phyloP scores from a whole-genome alignment of 1,139 yeast species.

The Geotrichum cucujoidarum region DNA sequence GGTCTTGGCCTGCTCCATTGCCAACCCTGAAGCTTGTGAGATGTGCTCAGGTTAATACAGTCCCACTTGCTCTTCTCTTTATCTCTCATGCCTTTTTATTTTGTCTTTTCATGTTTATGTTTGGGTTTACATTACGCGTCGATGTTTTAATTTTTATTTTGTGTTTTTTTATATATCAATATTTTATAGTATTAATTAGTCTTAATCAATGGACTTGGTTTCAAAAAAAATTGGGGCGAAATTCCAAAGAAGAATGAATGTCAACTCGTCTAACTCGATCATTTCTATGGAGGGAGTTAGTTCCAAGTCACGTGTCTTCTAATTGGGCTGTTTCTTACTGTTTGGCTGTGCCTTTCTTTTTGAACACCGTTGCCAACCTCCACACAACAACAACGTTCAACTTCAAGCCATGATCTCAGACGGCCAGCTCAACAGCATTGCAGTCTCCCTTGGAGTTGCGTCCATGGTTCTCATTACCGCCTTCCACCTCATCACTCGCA shows the following conservation, averaged over 20 bases:
- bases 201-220: no score
- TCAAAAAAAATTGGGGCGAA: no score
- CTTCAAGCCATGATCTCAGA: slow-evolving; percentile 63
- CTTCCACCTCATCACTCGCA: slow-evolving; percentile 53
- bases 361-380: background rate
- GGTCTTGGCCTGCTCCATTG: slow-evolving; percentile 93
- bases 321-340: background rate
- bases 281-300: no score
- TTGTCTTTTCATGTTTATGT: slow-evolving; percentile 1
- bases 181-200: no score
- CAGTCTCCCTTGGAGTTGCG: slow-evolving; percentile 67
- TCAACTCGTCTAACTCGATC: no score
- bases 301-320: no score
- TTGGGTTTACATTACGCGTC: no score
- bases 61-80: background rate
- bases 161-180: no score
- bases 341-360: background rate
- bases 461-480: slow-evolving; percentile 67
- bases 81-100: background rate
- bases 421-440: slow-evolving; percentile 67
- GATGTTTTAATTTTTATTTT: background rate
- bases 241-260: no score
- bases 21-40: slow-evolving; percentile 95
- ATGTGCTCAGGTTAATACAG: slow-evolving; percentile 96
- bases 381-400: background rate